phyloP scores from a whole-genome alignment of 805 yeast species.

The Candida dajiaensis region DNA sequence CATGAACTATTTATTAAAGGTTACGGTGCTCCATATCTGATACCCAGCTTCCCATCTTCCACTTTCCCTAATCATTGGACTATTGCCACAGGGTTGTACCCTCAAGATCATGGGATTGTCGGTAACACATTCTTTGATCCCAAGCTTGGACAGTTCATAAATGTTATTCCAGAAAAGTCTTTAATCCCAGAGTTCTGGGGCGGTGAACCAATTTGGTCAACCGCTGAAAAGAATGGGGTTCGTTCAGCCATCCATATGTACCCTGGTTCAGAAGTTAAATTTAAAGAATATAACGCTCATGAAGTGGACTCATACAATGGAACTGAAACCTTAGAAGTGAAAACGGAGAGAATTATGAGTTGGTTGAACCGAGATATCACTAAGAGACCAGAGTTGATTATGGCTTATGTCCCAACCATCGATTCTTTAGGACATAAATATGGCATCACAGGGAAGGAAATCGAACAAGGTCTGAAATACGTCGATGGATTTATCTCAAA shows the following conservation, averaged over 20 bases:
- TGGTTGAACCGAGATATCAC: slow-evolving; percentile 61
- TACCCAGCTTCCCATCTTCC: slow-evolving; percentile 82
- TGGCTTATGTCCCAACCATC: slow-evolving; percentile 76
- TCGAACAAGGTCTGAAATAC: slow-evolving; percentile 46
- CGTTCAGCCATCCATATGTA: slow-evolving; percentile 86
- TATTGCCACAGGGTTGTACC: slow-evolving; percentile 77
- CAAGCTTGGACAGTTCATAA: slow-evolving; percentile 47
- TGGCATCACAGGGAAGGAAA: slow-evolving; percentile 60
- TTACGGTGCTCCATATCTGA: slow-evolving; percentile 75
- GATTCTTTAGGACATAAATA: slow-evolving; percentile 71
- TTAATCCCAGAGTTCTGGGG: slow-evolving; percentile 72
- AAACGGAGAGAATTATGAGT: slow-evolving; percentile 48
- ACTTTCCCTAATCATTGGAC: slow-evolving; percentile 95
- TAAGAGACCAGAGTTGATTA: slow-evolving; percentile 66
- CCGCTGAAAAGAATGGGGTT: slow-evolving; percentile 59
- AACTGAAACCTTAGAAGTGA: slow-evolving; percentile 50
- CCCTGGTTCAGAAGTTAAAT: slow-evolving; percentile 86
- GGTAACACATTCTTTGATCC: slow-evolving; percentile 79
- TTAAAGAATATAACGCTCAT: slow-evolving; percentile 39
- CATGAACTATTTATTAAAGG: slow-evolving; percentile 47
- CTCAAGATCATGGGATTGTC: slow-evolving; percentile 81
- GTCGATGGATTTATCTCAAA: slow-evolving; percentile 62
- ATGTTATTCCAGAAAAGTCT: slow-evolving; percentile 49
- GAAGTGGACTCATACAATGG: slow-evolving; percentile 59
- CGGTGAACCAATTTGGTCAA: slow-evolving; percentile 86